Conservation (phyloP, 164 flowering plant species). For the Macadamia integrifolia region DNA sequence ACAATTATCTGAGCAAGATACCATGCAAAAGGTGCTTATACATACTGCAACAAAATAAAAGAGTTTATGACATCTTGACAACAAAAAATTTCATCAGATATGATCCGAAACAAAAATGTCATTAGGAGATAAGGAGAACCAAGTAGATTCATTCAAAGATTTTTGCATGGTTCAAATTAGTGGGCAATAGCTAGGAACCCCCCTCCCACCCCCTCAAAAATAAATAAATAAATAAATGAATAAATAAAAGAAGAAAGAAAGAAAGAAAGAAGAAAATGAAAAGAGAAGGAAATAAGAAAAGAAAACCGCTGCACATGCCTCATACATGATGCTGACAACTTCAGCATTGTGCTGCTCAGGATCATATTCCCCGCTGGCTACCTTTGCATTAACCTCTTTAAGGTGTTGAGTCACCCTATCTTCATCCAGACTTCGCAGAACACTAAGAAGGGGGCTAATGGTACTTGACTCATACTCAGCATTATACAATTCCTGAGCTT, state of each 20-base stretch:
- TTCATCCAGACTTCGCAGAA: conserved; percentile 68
- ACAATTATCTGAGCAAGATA: too few relatives aligned
- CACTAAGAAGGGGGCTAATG: conserved; percentile 66
- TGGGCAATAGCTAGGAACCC: too few relatives aligned
- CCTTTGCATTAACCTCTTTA: conserved; percentile 53
- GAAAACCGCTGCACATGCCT: conserved; percentile 37
- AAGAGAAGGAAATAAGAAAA: neutral
- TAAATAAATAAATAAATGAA: neutral
- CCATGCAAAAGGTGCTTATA: too few relatives aligned
- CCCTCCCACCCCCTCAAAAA: neutral
- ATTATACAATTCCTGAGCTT: conserved; percentile 65
- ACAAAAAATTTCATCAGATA: too few relatives aligned
- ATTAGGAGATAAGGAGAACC: too few relatives aligned
- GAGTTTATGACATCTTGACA: too few relatives aligned
- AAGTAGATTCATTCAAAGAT: too few relatives aligned
- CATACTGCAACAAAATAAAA: too few relatives aligned
- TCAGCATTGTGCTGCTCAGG: conserved; percentile 43
- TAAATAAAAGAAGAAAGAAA: neutral
- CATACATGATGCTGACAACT: conserved; percentile 82
- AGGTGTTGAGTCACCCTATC: conserved; percentile 69
- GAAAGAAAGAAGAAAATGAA: neutral
- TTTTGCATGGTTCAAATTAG: too few relatives aligned
- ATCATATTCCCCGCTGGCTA: conserved; percentile 40
- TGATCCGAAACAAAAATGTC: too few relatives aligned
- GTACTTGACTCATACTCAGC: conserved; percentile 59